A percentile compares a stretch with the other conserved stretches of the same genome.
These are phyloP conservation scores for Sclerotinia nivalis DNA, from an alignment of 2,329 filamentous ascomycete genomes.

Conservation along the genomic window DNA sequence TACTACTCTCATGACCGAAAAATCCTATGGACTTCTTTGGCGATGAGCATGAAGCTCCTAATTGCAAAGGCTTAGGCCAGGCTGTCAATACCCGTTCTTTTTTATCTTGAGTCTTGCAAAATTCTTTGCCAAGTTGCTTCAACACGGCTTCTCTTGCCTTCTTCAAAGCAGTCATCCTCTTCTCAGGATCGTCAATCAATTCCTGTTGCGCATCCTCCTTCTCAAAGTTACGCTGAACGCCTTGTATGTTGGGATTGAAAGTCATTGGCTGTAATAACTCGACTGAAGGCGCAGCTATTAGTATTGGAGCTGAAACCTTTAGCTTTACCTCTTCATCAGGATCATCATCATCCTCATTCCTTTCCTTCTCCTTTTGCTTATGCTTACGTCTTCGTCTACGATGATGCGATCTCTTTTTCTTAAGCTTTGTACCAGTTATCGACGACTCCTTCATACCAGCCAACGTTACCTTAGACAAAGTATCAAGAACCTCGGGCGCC, in stretches of 20 bases:
- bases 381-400: constrained; percentile 40
- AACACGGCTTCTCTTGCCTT: constrained; percentile 63
- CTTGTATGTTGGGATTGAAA: constrained; percentile 54
- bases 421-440: constrained; percentile 47
- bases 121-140: constrained; percentile 58
- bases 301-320: constrained; percentile 36
- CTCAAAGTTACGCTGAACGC: constrained; percentile 59
- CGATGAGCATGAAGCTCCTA: constrained; percentile 29
- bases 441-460: constrained; percentile 25
- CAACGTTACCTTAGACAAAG: constrained; percentile 25
- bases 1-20: constrained; percentile 50
- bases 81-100: constrained; percentile 26
- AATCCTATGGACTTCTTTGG: constrained; percentile 32
- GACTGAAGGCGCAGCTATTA: constrained; percentile 31
- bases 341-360: constrained; percentile 34
- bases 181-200: constrained; percentile 58
- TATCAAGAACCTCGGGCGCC: constrained; percentile 33
- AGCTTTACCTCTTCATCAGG: constrained; percentile 5
- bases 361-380: constrained; percentile 39
- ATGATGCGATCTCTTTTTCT: constrained; percentile 46
- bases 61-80: constrained; percentile 16
- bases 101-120: constrained; percentile 39
- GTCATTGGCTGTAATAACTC: constrained; percentile 55
- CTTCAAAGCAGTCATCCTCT: constrained; percentile 55
- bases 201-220: constrained; percentile 57